A percentile compares a stretch with the other conserved stretches of the same genome.
phyloP scores from a whole-genome alignment of 75 land plant species.

The Sequoia sempervirens region DNA sequence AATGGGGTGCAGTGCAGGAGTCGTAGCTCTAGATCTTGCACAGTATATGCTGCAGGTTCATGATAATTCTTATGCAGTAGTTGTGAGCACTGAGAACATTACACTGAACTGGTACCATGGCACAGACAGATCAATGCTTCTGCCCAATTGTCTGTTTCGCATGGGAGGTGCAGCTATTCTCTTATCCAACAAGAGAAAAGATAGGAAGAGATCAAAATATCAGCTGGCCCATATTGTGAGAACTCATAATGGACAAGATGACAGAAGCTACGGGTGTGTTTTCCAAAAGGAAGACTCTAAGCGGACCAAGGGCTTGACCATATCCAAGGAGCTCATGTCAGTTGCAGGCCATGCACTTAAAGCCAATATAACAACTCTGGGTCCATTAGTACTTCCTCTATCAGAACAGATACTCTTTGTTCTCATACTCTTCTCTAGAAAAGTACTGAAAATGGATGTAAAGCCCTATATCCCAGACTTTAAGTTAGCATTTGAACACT shows the following conservation, averaged over 20 bases:
- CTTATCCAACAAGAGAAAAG: constrained; percentile 39
- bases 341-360: constrained; percentile 63
- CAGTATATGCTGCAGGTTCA: constrained; percentile 35
- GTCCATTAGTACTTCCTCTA: constrained; percentile 65
- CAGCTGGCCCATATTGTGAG: constrained; percentile 63
- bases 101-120: constrained; percentile 57
- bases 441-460: constrained; percentile 10
- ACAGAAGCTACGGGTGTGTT: constrained; percentile 29
- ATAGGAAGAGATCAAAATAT: constrained; percentile 59
- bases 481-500: no score
- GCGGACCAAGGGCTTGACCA: constrained; percentile 17
- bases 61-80: constrained; percentile 57
- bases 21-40: constrained; percentile 56
- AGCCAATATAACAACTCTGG: constrained; percentile 72
- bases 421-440: constrained; percentile 25
- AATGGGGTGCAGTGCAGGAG: constrained; percentile 64
- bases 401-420: constrained; percentile 42
- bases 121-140: constrained; percentile 61
- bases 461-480: no score
- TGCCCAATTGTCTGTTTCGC: constrained; percentile 67
- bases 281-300: constrained; percentile 36
- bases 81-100: constrained; percentile 50
- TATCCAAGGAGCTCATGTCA: constrained; percentile 39
- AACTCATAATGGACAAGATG: constrained; percentile 54
- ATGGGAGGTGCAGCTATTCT: constrained; percentile 30